Evolutionary conservation across 2,329 filamentous ascomycete genomes (phyloP).

Genomic region (Fusarium illudens): DNA sequence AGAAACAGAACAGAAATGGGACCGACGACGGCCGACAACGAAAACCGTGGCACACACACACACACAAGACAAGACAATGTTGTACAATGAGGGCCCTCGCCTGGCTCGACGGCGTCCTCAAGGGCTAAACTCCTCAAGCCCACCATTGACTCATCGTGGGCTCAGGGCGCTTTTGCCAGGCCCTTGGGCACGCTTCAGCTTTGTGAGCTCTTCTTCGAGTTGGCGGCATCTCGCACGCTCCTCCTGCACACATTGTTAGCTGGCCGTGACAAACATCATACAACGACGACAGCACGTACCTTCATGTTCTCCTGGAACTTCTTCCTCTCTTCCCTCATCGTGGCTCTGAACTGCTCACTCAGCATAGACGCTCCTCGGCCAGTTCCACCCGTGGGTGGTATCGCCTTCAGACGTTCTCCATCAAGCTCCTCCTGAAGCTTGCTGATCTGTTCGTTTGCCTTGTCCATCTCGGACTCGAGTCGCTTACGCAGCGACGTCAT

Average conservation of each 20-base stretch:
- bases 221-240: conserved; percentile 58
- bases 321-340: conserved; percentile 65
- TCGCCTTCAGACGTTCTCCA: conserved; percentile 57
- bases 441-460: conserved; percentile 47
- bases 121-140: neutral
- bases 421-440: conserved; percentile 63
- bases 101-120: neutral
- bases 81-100: conserved; percentile 21
- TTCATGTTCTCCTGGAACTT: conserved; percentile 64
- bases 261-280: neutral
- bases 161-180: conserved; percentile 55
- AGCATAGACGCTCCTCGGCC: conserved; percentile 59
- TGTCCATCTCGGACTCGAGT: conserved; percentile 54
- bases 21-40: neutral
- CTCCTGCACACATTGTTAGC: conserved; percentile 53
- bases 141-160: conserved; percentile 43
- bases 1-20: conserved; percentile 9
- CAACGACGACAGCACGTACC: conserved; percentile 48
- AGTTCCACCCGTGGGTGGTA: conserved; percentile 45
- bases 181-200: conserved; percentile 53
- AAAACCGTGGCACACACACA: neutral
- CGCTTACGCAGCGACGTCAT: conserved; percentile 42
- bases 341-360: conserved; percentile 64
- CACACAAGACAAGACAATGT: conserved; percentile 13
- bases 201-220: conserved; percentile 60